Conservation (phyloP, 345 rosid species). For the Citrus reticulata region DNA sequence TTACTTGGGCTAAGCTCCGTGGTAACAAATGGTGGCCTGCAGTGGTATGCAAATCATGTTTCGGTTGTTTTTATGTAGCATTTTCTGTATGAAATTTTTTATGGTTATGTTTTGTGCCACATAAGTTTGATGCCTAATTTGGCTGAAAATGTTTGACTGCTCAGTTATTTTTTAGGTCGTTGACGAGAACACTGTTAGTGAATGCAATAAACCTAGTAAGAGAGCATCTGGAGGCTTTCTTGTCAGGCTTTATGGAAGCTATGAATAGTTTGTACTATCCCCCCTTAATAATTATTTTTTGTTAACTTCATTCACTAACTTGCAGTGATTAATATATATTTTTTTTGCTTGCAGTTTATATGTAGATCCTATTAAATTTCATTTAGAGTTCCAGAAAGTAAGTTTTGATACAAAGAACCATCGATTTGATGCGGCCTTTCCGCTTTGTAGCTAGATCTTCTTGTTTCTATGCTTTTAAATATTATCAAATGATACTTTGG, state of each 20-base stretch:
- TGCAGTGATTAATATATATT: conserved; percentile 1
- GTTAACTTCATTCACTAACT: neutral
- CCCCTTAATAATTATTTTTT: neutral
- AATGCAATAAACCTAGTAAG: conserved; percentile 23
- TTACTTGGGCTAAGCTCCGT: conserved; percentile 41
- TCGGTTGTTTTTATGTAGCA: neutral
- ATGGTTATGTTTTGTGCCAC: neutral
- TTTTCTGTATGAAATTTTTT: neutral
- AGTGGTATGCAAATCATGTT: conserved; percentile 34
- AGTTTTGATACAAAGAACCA: conserved; percentile 2
- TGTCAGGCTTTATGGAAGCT: conserved; percentile 55
- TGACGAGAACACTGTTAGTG: conserved; percentile 28
- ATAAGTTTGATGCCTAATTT: conserved; percentile 3
- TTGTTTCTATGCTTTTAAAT: neutral
- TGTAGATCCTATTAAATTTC: conserved; percentile 35
- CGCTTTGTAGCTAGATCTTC: neutral
- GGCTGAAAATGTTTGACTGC: neutral
- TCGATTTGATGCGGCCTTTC: neutral
- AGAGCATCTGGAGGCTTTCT: conserved; percentile 29
- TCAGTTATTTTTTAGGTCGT: conserved; percentile 37
- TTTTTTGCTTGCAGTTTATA: conserved; percentile 31
- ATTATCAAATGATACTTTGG: neutral
- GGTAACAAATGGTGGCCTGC: conserved; percentile 63
- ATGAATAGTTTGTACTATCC: conserved; percentile 37
- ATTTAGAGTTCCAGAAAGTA: conserved; percentile 41